Base-by-base conservation (phyloP, 306 rosid genomes). In the Cicer cuneatum region DNA sequence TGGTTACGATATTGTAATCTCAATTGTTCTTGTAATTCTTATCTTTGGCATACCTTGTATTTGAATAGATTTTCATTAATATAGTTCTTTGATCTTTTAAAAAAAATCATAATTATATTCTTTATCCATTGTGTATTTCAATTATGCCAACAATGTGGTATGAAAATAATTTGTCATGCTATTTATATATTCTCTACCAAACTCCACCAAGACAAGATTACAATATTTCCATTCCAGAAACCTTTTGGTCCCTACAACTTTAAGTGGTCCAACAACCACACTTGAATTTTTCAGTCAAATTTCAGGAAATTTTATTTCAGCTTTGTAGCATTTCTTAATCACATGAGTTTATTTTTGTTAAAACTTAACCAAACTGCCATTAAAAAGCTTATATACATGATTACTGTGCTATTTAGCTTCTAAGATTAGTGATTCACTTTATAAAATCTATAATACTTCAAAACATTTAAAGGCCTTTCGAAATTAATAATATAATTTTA, bases 401-500 rank as follows among this genome's bases (percentile, higher is more conserved):
- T 15, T 35, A 5, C 33, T 68, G 11, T 52, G 39, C 16, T 24
- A 47, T 63, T 53, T 71, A 7, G 46, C 21, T 43, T 43, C 19
- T 14, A 62, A 15, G 54, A 40, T 63, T 58, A 45, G 29, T 56
- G 35, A 54, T 47, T 71, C 45, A 11, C 49, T 46, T 76, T 67
- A 21, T 38, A 37, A 46, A 57, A 47, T 56, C 49, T 39, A 70
- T 43, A 69, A 12, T 21, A 63, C 47, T 71, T 75, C 47, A 54
- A 63, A 70, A 63, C 12, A 64, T 18, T 39, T 41, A 37, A 63
- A 75, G 57, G 53, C 19, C 63, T 62, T 71, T 51, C 74, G 61
- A 40, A 61, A 73, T 47, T 84, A 60, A 77, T 66, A 63, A 72
- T 76, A 59, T 15, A 62, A 63, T 75, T 79, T 66, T 76, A 75